These are phyloP conservation scores for Botryotinia calthae DNA, from an alignment of 2,329 filamentous ascomycete species.

Conservation along the genomic window DNA sequence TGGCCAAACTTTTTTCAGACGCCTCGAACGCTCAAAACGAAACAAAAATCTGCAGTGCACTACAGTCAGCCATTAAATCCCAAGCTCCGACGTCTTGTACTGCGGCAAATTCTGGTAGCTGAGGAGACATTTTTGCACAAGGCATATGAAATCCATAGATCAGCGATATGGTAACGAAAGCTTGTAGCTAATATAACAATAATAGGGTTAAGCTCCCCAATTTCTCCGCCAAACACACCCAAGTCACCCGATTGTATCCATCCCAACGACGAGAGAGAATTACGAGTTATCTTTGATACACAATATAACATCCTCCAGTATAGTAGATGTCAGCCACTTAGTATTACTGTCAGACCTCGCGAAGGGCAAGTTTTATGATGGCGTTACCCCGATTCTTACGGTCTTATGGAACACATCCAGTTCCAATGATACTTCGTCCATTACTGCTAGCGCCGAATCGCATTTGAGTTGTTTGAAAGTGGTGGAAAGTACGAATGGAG, in stretches of 20 bases:
- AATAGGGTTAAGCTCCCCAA: neutral
- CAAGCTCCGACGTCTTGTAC: neutral
- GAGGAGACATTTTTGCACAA: neutral
- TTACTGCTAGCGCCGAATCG: neutral
- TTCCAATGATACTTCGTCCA: neutral
- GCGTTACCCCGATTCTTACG: neutral
- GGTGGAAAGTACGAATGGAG: neutral
- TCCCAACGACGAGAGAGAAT: neutral
- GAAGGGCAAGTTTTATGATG: neutral
- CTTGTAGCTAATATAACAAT: neutral
- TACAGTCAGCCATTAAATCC: neutral
- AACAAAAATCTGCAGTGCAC: neutral
- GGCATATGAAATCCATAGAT: neutral
- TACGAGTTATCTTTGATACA: neutral
- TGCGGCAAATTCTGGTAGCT: neutral
- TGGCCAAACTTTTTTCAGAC: neutral
- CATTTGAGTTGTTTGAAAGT: neutral
- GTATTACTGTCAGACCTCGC: neutral
- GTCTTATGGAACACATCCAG: neutral
- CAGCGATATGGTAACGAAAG: neutral
- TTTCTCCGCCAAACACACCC: neutral
- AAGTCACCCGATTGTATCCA: neutral
- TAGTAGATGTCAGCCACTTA: neutral
- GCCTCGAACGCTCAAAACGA: neutral
- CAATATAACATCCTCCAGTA: neutral